These are phyloP conservation scores for Pittosporum tobira DNA, from an alignment of 129 eudicot genomes.

Conservation along the genomic window DNA sequence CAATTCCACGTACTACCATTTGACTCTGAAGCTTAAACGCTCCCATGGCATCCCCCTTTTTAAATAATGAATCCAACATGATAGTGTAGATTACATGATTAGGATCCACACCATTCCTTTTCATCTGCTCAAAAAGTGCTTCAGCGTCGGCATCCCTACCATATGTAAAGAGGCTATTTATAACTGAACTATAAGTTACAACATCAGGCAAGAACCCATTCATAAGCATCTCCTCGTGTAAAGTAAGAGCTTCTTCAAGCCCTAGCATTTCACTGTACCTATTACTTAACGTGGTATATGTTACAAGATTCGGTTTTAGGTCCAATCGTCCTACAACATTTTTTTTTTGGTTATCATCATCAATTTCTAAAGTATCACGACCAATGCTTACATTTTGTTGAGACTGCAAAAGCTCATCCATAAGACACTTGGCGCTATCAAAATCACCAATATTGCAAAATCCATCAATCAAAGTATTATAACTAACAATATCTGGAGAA, in stretches of 20 bases:
- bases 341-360: conserved; percentile 9
- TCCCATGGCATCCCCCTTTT: conserved; percentile 23
- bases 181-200: conserved; percentile 48
- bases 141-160: conserved; percentile 57
- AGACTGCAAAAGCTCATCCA: conserved; percentile 38
- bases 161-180: conserved; percentile 52
- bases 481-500: conserved; percentile 60
- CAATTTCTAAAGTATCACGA: background rate
- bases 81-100: conserved; percentile 66
- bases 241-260: conserved; percentile 41
- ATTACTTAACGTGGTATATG: conserved; percentile 58
- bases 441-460: conserved; percentile 53
- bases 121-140: conserved; percentile 56
- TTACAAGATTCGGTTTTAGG: conserved; percentile 41
- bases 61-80: conserved; percentile 44
- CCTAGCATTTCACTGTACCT: conserved; percentile 30
- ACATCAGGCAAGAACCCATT: conserved; percentile 63
- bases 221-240: conserved; percentile 47
- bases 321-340: conserved; percentile 11
- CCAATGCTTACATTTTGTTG: conserved; percentile 1
- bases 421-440: conserved; percentile 40
- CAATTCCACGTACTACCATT: conserved; percentile 72
- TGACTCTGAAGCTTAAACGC: conserved; percentile 55
- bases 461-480: conserved; percentile 64
- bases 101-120: conserved; percentile 49